These are phyloP conservation scores for Ilyonectria robusta DNA, from an alignment of 2,329 filamentous ascomycete genomes.

Conservation along the genomic window DNA sequence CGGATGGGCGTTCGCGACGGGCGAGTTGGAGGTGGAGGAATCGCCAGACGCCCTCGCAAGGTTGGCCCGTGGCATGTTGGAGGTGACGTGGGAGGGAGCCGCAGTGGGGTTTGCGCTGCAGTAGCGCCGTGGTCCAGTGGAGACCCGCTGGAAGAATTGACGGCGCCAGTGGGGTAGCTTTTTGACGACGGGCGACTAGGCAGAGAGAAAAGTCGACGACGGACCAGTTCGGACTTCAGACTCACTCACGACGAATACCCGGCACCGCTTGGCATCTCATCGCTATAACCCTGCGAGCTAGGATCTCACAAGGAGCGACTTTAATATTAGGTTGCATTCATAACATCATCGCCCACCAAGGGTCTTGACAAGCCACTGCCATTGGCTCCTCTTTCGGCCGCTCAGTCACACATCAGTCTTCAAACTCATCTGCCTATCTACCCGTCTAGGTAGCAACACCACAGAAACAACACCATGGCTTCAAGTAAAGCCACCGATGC, in stretches of 20 bases:
- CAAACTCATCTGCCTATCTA: constrained; percentile 32
- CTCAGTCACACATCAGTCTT: constrained; percentile 9
- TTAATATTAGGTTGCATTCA: neutral
- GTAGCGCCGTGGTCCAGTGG: constrained; percentile 24
- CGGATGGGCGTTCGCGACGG: constrained; percentile 23
- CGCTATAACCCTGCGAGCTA: neutral
- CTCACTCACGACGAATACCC: constrained; percentile 1
- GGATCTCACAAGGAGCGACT: neutral
- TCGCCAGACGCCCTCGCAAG: constrained; percentile 18
- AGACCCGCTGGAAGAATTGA: constrained; percentile 13
- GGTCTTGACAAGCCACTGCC: neutral
- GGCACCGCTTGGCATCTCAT: neutral
- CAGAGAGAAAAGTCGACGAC: constrained; percentile 16
- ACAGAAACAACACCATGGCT: constrained; percentile 39
- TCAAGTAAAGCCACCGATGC: constrained; percentile 31
- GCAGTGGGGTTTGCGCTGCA: constrained; percentile 29
- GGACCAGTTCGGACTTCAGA: neutral
- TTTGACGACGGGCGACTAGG: constrained; percentile 1
- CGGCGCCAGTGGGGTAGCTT: constrained; percentile 17
- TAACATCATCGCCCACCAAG: neutral
- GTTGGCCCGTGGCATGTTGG: neutral
- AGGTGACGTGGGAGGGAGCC: constrained; percentile 40
- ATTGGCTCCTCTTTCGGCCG: neutral
- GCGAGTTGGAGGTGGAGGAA: constrained; percentile 42
- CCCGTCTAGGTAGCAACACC: constrained; percentile 34